These are phyloP conservation scores for Fraxinus platypoda DNA, from an alignment of 305 asterid genomes.

Conservation along the genomic window DNA sequence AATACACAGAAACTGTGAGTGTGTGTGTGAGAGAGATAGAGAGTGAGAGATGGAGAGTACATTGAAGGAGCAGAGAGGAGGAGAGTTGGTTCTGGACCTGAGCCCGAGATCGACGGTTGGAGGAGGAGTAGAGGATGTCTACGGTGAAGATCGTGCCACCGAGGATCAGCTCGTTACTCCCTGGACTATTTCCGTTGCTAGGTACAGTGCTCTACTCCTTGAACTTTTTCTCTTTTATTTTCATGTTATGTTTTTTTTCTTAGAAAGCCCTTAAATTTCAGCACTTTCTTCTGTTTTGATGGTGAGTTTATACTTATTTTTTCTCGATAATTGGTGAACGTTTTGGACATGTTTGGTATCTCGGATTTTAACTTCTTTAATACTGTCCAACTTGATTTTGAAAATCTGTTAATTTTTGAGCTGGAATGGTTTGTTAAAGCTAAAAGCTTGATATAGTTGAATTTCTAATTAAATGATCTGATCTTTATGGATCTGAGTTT, in stretches of 20 bases:
- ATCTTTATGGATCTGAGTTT: background rate
- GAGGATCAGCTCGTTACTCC: conserved; percentile 80
- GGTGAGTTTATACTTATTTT: background rate
- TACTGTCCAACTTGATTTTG: background rate
- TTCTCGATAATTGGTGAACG: background rate
- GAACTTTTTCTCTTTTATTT: too few relatives aligned
- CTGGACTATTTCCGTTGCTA: conserved; percentile 65
- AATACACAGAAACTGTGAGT: background rate
- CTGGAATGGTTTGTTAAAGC: background rate
- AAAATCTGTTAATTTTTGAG: background rate
- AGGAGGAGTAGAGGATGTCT: conserved; percentile 81
- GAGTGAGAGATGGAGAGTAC: conserved; percentile 54
- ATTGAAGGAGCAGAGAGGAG: conserved; percentile 60
- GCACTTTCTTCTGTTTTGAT: background rate
- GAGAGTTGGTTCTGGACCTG: conserved; percentile 68
- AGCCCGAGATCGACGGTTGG: conserved; percentile 71
- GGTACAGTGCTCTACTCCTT: conserved; percentile 26
- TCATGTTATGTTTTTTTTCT: background rate
- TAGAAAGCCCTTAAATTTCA: background rate
- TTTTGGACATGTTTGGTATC: background rate
- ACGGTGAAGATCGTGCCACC: conserved; percentile 81
- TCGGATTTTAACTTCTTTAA: background rate
- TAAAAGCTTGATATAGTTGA: background rate
- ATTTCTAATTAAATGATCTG: background rate
- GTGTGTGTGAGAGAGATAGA: conserved; percentile 41